phyloP scores from a whole-genome alignment of 2,329 filamentous ascomycete genomes.

The Nemania bipapillata region DNA sequence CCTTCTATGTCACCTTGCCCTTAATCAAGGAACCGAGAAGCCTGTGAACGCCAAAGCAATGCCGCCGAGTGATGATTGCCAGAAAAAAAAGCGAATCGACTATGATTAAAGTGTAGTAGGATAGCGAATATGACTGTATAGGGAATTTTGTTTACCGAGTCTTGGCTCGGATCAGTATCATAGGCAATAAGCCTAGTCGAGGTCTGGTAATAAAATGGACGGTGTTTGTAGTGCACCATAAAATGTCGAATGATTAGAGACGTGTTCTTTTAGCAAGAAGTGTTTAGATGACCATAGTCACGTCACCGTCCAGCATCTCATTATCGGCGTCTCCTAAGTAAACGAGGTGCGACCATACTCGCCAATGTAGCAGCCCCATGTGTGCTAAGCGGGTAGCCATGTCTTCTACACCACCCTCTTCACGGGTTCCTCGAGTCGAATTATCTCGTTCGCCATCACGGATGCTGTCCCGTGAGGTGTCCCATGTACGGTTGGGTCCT shows the following conservation, averaged over 20 bases:
- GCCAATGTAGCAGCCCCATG: slow-evolving; percentile 86
- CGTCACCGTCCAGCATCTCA: slow-evolving; percentile 42
- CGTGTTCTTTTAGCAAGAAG: neutral
- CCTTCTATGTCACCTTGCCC: slow-evolving; percentile 13
- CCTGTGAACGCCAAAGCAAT: slow-evolving; percentile 38
- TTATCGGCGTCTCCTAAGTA: slow-evolving; percentile 62
- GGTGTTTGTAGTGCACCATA: neutral
- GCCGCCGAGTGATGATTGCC: slow-evolving; percentile 22
- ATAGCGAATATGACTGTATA: slow-evolving; percentile 16
- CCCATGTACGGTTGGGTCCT: slow-evolving; percentile 53
- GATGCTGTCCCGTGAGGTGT: slow-evolving; percentile 47
- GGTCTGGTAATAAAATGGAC: neutral
- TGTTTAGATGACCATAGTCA: slow-evolving; percentile 44
- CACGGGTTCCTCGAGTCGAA: slow-evolving; percentile 57
- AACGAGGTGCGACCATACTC: slow-evolving; percentile 82
- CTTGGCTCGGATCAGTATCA: slow-evolving; percentile 6
- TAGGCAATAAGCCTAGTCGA: neutral
- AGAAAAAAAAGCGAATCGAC: slow-evolving; percentile 10
- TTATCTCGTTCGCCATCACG: slow-evolving; percentile 49
- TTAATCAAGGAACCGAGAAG: slow-evolving; percentile 8
- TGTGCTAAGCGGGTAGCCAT: slow-evolving; percentile 84
- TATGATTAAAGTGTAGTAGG: slow-evolving; percentile 33
- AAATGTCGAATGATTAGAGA: neutral
- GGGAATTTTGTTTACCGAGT: slow-evolving; percentile 8
- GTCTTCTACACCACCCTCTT: slow-evolving; percentile 68